Evolutionary conservation across 192 early-diverging fungal genomes (phyloP), one percentile per base, ranked within the genome.

Genomic region (Linderina pennispora): DNA sequence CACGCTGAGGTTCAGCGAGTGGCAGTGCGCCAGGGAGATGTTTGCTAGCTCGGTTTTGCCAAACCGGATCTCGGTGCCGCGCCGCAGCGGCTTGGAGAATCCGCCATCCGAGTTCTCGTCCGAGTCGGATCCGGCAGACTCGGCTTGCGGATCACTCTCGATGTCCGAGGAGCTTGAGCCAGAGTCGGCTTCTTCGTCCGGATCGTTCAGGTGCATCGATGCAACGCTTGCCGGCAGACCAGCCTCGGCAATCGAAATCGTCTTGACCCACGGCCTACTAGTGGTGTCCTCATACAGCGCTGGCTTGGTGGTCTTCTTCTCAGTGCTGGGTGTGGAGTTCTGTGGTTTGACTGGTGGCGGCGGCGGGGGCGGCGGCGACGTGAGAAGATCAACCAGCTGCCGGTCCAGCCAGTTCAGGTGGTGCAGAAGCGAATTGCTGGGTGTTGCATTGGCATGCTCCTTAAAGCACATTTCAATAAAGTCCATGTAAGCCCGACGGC

Each of bases 51-150:
- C 39, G 0, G 77, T 53, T 14, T 81, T 59, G 0, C 80, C 76
- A 38, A 94, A 65, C 8, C 85, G 74, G 34, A 92, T 79, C 38
- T 87, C 83, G 10, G 79, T 88, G n/a, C 89, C 91, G 11, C 77
- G 64, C 13, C 77, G 79, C 0, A 49, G 47, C n/a, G 79, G 69
- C 32, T 67, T 73, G 32, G 67, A 50, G 5, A 63, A 58, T 8
- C 37, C 57, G 8, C 55, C 60, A 1, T 23, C 31, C 0, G 48
- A 10, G n/a, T n/a, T n/a, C n/a, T n/a, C n/a, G n/a, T n/a, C n/a
- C 1, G 53, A 43, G 9, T 63, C 43, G 3, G 50, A 41, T n/a
- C n/a, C n/a, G n/a, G n/a, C n/a, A n/a, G n/a, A n/a, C n/a, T n/a
- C n/a, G n/a, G n/a, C n/a, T n/a, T n/a, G n/a, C 6, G 6, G 5